These are phyloP conservation scores for Paecilomyces sp. DNA, from an alignment of 2,329 filamentous ascomycete species.

Conservation along the genomic window DNA sequence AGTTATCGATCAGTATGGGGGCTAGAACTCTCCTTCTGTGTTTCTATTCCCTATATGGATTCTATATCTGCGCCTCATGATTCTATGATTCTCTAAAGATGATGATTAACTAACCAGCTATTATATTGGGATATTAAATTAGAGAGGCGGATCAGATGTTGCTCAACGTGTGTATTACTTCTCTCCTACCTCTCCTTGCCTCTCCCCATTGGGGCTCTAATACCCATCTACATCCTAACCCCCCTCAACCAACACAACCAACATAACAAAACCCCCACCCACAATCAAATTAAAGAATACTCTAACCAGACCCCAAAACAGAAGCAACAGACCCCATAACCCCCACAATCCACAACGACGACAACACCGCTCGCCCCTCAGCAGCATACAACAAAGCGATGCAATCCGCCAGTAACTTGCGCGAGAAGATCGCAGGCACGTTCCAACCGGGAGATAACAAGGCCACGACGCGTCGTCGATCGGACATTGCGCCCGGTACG, in stretches of 20 bases:
- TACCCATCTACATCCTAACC: neutral
- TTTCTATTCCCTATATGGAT: neutral
- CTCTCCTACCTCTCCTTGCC: too few species aligned
- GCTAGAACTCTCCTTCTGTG: neutral
- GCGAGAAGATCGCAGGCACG: neutral
- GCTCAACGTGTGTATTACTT: neutral
- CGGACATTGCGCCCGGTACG: constrained; percentile 4
- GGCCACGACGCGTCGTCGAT: constrained; percentile 1
- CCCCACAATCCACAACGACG: constrained; percentile 7
- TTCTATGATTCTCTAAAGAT: neutral
- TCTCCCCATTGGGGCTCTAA: too few species aligned
- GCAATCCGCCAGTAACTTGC: neutral
- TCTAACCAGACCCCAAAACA: constrained; percentile 1
- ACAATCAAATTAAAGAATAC: neutral
- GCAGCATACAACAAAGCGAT: neutral
- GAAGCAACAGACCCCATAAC: constrained; percentile 12
- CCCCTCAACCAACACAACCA: neutral
- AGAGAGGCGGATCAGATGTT: neutral
- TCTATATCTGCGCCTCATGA: neutral
- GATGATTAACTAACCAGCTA: neutral
- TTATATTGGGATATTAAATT: neutral
- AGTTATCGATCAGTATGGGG: too few species aligned
- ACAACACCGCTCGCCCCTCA: neutral
- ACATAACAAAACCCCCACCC: too few species aligned
- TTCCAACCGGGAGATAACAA: constrained; percentile 7